A percentile compares a stretch with the other conserved stretches of the same genome.
phyloP scores from a whole-genome alignment of 192 early-diverging fungal species.

The Podochytrium sp. region DNA sequence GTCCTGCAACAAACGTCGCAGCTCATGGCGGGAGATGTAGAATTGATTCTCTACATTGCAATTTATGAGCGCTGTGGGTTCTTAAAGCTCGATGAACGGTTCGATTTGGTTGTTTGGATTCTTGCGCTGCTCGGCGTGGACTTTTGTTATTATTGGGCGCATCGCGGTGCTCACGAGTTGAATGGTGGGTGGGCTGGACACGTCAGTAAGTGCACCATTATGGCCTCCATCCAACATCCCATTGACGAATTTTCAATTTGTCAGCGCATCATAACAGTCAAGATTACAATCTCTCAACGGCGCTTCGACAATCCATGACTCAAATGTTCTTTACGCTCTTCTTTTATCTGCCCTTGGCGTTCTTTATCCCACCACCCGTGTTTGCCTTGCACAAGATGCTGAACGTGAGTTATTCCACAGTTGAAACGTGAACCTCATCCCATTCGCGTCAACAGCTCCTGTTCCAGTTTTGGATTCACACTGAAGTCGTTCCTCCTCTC shows the following conservation, averaged over 20 bases:
- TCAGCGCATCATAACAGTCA: constrained; percentile 52
- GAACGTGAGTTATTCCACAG: constrained; percentile 27
- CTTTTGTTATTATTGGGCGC: constrained; percentile 55
- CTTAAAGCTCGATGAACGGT: constrained; percentile 43
- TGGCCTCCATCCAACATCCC: too few relatives aligned
- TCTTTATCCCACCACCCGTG: constrained; percentile 56
- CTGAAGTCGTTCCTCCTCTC: constrained; percentile 54
- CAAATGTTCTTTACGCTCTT: constrained; percentile 58
- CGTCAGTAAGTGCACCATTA: constrained; percentile 21
- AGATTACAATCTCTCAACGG: constrained; percentile 63
- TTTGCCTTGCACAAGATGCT: constrained; percentile 59
- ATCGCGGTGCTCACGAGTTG: constrained; percentile 62
- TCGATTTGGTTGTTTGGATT: constrained; percentile 52
- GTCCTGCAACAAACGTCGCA: constrained; percentile 56
- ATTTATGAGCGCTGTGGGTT: constrained; percentile 56
- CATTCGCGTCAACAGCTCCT: constrained; percentile 22
- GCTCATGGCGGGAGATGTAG: constrained; percentile 51
- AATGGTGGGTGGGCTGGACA: constrained; percentile 65
- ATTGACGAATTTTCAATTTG: too few relatives aligned
- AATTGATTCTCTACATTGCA: constrained; percentile 53
- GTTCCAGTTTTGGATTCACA: constrained; percentile 54
- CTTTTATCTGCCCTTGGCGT: constrained; percentile 57
- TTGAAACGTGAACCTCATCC: not conserved
- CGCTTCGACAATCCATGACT: constrained; percentile 54
- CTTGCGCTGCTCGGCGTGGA: constrained; percentile 57